Base-by-base conservation (phyloP, 768 basidiomycete genomes). In the Lentinus tigrinus region DNA sequence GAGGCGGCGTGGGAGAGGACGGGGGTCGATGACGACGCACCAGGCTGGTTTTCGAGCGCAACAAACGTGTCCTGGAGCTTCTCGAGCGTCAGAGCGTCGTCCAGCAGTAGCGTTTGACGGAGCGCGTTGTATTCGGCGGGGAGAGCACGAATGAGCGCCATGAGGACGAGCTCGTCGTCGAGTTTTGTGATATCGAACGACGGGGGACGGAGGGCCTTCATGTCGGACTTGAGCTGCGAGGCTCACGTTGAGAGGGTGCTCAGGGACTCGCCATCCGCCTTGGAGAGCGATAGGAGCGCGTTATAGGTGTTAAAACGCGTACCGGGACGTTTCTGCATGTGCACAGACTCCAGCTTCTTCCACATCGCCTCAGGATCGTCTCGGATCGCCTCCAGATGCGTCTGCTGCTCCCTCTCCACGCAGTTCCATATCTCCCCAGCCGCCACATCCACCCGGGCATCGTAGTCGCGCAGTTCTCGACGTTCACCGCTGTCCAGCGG, bases 261-360 rank as follows among this genome's bases (percentile, higher is more conserved):
- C 27, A 64, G 55, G 54, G 34, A 40, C 38, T 62, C 56, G 31
- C 55, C 38, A n/a, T 64, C 47, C n/a, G 47, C 47, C 47, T 64
- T 62, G 37, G 11, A 36, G 51, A 61, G 63, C 26, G 23, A 39
- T 24, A 64, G 56, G 26, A 64, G 49, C 19, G 48, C 46, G 16
- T 64, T 54, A 34, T 54, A 56, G 42, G 63, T 58, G 36, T 54
- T 64, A 38, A 64, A 58, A 52, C 56, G 52, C 27, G 56, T 62
- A 37, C 56, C 52, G 26, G 60, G 47, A 38, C 48, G 16, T 54
- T 61, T 58, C 47, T 52, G 44, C 47, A 57, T 55, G 52, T 64
- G 60, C 28, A 58, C 48, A 21, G 49, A 31, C 40, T 57, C 54
- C n/a, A 63, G 46, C 43, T 56, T 61, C 37, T 17, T 27, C 50